Evolutionary conservation across 2,329 filamentous ascomycete species (phyloP).

Genomic region (Colletotrichum sp.): DNA sequence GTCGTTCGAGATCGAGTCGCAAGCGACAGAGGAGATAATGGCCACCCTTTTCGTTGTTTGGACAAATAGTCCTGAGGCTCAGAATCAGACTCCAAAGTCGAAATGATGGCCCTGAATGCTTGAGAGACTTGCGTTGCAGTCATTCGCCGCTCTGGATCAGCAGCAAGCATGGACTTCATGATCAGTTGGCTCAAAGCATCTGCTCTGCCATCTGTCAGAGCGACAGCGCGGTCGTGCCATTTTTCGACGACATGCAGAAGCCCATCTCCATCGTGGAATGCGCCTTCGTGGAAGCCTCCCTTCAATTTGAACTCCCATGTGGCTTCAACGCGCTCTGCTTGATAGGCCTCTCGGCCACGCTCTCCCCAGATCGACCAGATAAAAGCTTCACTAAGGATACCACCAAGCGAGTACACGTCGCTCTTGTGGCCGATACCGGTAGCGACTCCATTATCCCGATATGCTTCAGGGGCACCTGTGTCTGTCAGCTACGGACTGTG

Average conservation of each 20-base stretch:
- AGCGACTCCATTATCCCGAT: too few relatives aligned
- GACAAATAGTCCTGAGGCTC: background rate
- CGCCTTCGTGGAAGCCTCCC: background rate
- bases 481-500: too few relatives aligned
- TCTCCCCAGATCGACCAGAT: background rate
- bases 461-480: too few relatives aligned
- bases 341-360: background rate
- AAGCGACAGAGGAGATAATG: too few relatives aligned
- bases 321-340: background rate
- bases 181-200: background rate
- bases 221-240: background rate
- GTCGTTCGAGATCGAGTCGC: too few relatives aligned
- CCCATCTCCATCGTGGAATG: background rate
- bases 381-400: background rate
- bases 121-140: too few relatives aligned
- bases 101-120: background rate
- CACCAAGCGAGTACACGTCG: background rate
- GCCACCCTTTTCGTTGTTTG: too few relatives aligned
- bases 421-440: too few relatives aligned
- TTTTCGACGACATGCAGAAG: background rate
- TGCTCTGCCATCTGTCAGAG: background rate
- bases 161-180: background rate
- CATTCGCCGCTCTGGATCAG: fast-evolving
- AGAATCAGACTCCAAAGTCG: background rate
- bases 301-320: background rate